These are phyloP conservation scores for Pestalotiopsis sp. DNA, from an alignment of 2,329 filamentous ascomycete species.

Conservation along the genomic window DNA sequence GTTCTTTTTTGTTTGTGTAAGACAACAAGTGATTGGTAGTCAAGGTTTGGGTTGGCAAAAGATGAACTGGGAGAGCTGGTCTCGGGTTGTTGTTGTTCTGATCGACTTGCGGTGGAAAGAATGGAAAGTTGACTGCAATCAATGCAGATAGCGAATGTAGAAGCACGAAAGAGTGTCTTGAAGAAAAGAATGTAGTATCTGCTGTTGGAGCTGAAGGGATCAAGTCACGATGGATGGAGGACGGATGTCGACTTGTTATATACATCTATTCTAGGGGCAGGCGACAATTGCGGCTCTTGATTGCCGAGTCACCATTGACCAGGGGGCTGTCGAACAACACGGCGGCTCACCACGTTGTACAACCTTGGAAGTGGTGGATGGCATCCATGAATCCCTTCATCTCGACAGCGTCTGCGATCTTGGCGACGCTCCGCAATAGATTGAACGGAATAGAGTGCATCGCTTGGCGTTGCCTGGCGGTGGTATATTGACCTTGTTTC, in stretches of 20 bases:
- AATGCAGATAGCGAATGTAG: conserved; percentile 17
- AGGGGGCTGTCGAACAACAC: not conserved
- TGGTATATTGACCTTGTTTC: conserved; percentile 1
- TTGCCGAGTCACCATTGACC: not conserved
- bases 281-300: not conserved
- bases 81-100: not conserved
- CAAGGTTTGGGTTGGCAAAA: conserved; percentile 11
- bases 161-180: conserved; percentile 15
- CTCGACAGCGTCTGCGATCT: not conserved
- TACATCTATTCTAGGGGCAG: not conserved
- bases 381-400: conserved; percentile 1
- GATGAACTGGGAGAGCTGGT: not conserved
- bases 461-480: not conserved
- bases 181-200: conserved; percentile 15
- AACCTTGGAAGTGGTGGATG: conserved; percentile 1
- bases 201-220: not conserved
- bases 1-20: not conserved
- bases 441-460: not conserved
- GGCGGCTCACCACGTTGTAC: not conserved
- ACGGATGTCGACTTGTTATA: not conserved
- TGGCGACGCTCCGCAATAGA: conserved; percentile 6
- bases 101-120: conserved; percentile 16
- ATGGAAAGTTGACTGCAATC: conserved; percentile 15
- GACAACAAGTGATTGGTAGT: not conserved
- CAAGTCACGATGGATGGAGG: not conserved